phyloP scores from a whole-genome alignment of 805 yeast species.

The Candida taoyuanica region DNA sequence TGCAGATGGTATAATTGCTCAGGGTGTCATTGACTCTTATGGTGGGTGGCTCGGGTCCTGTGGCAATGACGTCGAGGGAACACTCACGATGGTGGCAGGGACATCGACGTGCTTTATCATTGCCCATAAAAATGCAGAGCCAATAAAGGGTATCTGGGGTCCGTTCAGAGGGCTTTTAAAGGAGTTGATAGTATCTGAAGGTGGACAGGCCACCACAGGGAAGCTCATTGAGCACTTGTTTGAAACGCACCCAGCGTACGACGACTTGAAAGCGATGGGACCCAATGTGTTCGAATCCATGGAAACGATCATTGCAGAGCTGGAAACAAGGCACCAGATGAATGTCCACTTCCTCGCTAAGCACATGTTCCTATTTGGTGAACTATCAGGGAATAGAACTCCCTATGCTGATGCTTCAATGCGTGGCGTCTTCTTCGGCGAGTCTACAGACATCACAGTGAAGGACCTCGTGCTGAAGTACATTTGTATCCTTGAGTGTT shows the following conservation, averaged over 20 bases:
- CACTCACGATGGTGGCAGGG: constrained; percentile 53
- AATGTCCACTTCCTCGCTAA: constrained; percentile 29
- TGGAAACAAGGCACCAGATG: constrained; percentile 13
- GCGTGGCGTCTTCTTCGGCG: constrained; percentile 48
- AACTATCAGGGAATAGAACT: constrained; percentile 53
- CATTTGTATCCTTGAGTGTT: constrained; percentile 43
- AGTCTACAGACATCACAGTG: constrained; percentile 33
- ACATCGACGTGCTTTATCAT: constrained; percentile 54
- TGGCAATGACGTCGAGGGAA: constrained; percentile 19
- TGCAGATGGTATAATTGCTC: constrained; percentile 25
- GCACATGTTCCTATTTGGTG: constrained; percentile 47
- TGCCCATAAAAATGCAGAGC: constrained; percentile 21
- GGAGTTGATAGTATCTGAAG: constrained; percentile 38
- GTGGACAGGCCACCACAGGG: constrained; percentile 60
- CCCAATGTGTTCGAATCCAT: constrained; percentile 20
- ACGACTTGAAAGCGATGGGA: constrained; percentile 7
- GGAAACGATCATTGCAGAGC: constrained; percentile 18
- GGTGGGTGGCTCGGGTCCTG: constrained; percentile 47
- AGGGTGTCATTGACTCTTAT: constrained; percentile 59
- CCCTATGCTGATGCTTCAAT: constrained; percentile 47
- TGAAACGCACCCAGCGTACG: constrained; percentile 35
- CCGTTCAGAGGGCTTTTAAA: constrained; percentile 42
- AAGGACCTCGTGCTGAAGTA: constrained; percentile 38
- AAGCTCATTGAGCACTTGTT: constrained; percentile 45
- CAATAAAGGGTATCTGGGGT: constrained; percentile 54